Base-by-base conservation (phyloP, 768 basidiomycete species). In the Peribolospora baueri region DNA sequence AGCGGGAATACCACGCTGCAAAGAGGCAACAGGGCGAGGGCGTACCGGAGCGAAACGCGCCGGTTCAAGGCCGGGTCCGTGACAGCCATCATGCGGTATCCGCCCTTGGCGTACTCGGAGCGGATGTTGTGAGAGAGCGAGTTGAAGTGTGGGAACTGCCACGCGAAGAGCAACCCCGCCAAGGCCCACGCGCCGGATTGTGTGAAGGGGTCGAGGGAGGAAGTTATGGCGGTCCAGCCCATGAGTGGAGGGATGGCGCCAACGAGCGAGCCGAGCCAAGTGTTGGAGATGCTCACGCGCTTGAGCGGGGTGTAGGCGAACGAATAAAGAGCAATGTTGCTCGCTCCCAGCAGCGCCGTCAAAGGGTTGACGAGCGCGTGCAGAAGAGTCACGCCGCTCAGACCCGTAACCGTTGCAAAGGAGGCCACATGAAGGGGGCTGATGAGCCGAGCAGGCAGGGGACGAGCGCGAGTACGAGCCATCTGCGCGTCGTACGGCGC, bases 131-230 rank as follows among this genome's bases (percentile, higher is more conserved):
- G 77, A 6, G 88, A 80, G n/a, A 98, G 73, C 1, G 86, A 68
- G 67, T 90, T 95, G 71, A 98, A 97, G 67, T 98, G 91, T 42
- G 91, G 90, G 70, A 97, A 97, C 65, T 98, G 93, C 91, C 91
- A 98, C 58, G 82, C 82, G 70, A 80, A 98, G 7, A 93, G 74
- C 50, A 97, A 68, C 68, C 80, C 73, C 69, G 84, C 85, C 3
- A 98, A 71, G 3, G 80, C 77, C 56, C 84, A 68, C 0, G 87
- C 80, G 39, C 62, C 63, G 7, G 59, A 60, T 48, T 63, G 59
- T 0, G 82, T 76, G 46, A 93, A 74, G 0, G 87, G 80, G 64
- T 84, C 88, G 65, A 90, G 77, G 11, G 74, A 70, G 25, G 83
- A 85, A 1, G 88, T 90, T 56, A 83, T 84, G 1, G 93, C 93